A percentile compares a stretch with the other conserved stretches of the same genome.
These are phyloP conservation scores for Phaeoacremonium minimum DNA, from an alignment of 2,329 filamentous ascomycete species.

Conservation along the genomic window DNA sequence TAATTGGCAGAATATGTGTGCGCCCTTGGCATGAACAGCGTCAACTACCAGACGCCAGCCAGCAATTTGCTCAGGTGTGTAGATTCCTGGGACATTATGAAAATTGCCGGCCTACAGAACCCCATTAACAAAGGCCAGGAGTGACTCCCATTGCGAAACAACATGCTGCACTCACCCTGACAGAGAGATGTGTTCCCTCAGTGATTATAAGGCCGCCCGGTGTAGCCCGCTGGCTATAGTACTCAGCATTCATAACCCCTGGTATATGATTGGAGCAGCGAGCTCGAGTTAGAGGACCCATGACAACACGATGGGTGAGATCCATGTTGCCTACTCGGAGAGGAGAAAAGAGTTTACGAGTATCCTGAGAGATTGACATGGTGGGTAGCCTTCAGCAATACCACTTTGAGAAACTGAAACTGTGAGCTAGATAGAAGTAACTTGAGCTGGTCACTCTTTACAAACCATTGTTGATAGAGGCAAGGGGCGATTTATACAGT, in stretches of 20 bases:
- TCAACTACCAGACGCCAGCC: constrained; percentile 58
- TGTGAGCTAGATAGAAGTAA: no score
- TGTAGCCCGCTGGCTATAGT: constrained; percentile 23
- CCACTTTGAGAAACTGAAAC: no score
- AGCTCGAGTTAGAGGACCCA: constrained; percentile 55
- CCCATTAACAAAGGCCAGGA: no score
- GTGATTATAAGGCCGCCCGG: constrained; percentile 47
- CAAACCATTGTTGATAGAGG: no score
- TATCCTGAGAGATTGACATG: no score
- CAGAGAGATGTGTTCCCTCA: constrained; percentile 51
- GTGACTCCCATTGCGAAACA: no score
- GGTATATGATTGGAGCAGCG: constrained; percentile 33
- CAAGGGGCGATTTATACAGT: no score
- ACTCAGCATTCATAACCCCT: constrained; percentile 11
- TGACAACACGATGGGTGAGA: constrained; percentile 40
- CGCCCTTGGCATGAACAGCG: constrained; percentile 58
- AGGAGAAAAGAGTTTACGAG: constrained; percentile 40
- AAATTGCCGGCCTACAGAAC: constrained; percentile 42
- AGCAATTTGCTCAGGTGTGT: constrained; percentile 46
- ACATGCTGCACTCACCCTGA: no score
- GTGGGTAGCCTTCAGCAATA: no score
- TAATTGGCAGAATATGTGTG: constrained; percentile 61
- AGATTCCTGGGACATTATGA: constrained; percentile 52
- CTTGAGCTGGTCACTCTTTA: no score
- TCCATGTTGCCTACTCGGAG: constrained; percentile 33